Percentiles rank a stretch among this genome's conserved stretches.
These are phyloP conservation scores for Madurella mycetomatis DNA, from an alignment of 2,329 filamentous ascomycete species.

Conservation along the genomic window DNA sequence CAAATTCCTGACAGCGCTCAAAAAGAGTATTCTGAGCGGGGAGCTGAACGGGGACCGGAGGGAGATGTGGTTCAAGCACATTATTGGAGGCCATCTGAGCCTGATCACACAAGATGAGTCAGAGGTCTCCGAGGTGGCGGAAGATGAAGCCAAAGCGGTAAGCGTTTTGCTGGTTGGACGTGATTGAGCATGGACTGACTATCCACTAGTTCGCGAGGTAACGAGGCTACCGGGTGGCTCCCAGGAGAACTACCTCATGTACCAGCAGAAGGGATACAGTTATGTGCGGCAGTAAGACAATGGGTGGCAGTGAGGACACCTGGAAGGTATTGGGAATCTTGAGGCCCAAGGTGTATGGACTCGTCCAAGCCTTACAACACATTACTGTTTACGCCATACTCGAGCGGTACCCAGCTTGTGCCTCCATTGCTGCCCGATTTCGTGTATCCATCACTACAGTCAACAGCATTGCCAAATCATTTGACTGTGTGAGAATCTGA, in stretches of 20 bases:
- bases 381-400: background rate
- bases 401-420: background rate
- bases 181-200: conserved; percentile 6
- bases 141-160: conserved; percentile 66
- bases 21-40: conserved; percentile 63
- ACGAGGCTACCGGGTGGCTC: background rate
- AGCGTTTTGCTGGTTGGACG: conserved; percentile 5
- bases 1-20: conserved; percentile 64
- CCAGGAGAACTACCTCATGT: background rate
- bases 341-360: too few relatives aligned
- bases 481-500: too few relatives aligned
- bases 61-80: conserved; percentile 72
- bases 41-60: conserved; percentile 70
- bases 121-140: conserved; percentile 61
- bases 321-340: background rate
- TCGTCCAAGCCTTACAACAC: background rate
- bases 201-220: conserved; percentile 10
- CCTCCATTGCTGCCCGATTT: background rate
- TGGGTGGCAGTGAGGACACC: background rate
- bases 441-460: background rate
- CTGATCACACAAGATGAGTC: conserved; percentile 63
- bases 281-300: background rate
- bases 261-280: background rate
- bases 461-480: too few relatives aligned
- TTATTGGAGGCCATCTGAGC: conserved; percentile 64